Evolutionary conservation across 768 basidiomycete species (phyloP).

Genomic region (Hypholoma fasciculare): DNA sequence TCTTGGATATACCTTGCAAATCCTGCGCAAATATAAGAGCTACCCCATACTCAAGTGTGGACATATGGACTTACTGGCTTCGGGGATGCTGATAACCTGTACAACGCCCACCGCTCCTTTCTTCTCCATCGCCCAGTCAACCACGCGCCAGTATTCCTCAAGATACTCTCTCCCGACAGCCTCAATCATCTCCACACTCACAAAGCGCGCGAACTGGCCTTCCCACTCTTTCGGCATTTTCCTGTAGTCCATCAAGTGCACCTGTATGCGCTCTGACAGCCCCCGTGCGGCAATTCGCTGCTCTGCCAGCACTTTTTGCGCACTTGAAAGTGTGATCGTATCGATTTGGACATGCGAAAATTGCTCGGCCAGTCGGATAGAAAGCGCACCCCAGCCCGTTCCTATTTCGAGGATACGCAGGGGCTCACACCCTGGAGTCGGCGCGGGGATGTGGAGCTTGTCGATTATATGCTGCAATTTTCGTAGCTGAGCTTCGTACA

Average conservation of each 20-base stretch:
- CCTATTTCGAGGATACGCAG: constrained; percentile 65
- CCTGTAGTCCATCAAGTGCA: constrained; percentile 79
- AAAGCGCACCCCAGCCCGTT: constrained; percentile 77
- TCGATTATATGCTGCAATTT: constrained; percentile 65
- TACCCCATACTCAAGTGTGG: background rate
- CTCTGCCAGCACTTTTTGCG: constrained; percentile 61
- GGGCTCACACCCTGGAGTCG: constrained; percentile 40
- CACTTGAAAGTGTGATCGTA: constrained; percentile 69
- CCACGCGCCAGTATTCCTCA: constrained; percentile 59
- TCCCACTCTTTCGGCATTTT: constrained; percentile 64
- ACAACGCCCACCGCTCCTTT: constrained; percentile 64
- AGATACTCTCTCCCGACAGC: constrained; percentile 70
- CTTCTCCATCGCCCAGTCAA: constrained; percentile 68
- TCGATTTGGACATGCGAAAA: constrained; percentile 61
- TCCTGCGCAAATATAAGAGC: constrained; percentile 29
- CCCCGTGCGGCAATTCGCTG: constrained; percentile 55
- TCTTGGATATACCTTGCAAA: constrained; percentile 55
- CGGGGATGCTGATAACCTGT: constrained; percentile 76
- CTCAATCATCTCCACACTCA: constrained; percentile 81
- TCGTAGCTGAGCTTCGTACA: constrained; percentile 55
- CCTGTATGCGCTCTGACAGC: constrained; percentile 49
- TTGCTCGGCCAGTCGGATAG: constrained; percentile 58
- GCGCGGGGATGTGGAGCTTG: constrained; percentile 54
- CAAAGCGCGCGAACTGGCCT: constrained; percentile 63
- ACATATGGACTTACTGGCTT: constrained; percentile 49